Percentiles rank a stretch among this genome's conserved stretches.
Conservation (phyloP, 192 early-diverging fungal genomes). For the Rhizophagus prolifer region DNA sequence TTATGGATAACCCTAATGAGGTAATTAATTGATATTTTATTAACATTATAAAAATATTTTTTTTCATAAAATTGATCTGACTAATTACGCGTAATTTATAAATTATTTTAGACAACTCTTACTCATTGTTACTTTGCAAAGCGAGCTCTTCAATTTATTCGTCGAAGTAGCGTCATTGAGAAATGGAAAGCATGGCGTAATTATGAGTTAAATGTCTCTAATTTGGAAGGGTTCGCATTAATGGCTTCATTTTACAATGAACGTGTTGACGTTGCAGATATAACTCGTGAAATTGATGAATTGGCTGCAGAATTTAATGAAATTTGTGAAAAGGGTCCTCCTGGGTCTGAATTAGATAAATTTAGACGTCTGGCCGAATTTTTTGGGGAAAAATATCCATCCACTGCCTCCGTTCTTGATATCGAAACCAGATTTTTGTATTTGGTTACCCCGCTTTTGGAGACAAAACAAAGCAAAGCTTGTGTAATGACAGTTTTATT, state of each 20-base stretch:
- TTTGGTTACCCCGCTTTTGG: conserved; percentile 7
- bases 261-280: conserved; percentile 12
- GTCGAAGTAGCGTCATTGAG: conserved; percentile 5
- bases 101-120: conserved; percentile 18
- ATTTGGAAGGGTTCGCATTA: conserved; percentile 20
- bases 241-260: conserved; percentile 28
- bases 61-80: too few relatives aligned
- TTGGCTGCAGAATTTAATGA: conserved; percentile 17
- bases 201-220: background rate
- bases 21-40: background rate
- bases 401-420: conserved; percentile 8
- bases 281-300: conserved; percentile 15
- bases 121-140: conserved; percentile 31
- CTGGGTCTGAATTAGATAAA: conserved; percentile 7
- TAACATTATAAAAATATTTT: too few relatives aligned
- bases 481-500: conserved; percentile 15
- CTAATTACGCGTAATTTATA: background rate
- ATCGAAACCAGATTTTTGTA: conserved; percentile 27
- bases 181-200: conserved; percentile 29
- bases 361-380: conserved; percentile 5
- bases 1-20: conserved; percentile 26
- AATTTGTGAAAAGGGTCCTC: background rate
- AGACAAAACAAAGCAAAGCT: conserved; percentile 28
- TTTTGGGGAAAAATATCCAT: conserved; percentile 20
- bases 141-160: conserved; percentile 20